A percentile compares a stretch with the other conserved stretches of the same genome.
Conservation (phyloP, 2,329 filamentous ascomycete genomes). For the Colletotrichum navitas region DNA sequence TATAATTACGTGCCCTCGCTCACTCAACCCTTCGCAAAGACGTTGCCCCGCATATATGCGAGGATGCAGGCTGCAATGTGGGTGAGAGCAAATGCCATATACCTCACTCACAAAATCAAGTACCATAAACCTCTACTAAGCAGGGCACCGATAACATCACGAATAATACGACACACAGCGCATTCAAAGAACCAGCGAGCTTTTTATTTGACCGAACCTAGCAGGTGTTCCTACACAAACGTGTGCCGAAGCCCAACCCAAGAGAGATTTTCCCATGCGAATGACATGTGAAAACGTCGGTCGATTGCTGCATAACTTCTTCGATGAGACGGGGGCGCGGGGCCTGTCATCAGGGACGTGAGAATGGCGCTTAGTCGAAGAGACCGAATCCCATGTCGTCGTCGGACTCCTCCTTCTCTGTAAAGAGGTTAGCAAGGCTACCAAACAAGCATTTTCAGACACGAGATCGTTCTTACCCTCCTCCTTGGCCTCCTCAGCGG, state of each 20-base stretch:
- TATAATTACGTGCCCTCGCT: not conserved
- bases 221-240: constrained; percentile 38
- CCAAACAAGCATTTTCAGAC: not conserved
- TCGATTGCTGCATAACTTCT: constrained; percentile 51
- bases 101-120: not conserved
- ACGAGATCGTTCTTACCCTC: constrained; percentile 79
- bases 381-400: constrained; percentile 72
- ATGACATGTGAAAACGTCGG: constrained; percentile 49
- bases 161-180: not conserved
- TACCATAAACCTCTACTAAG: fast-evolving
- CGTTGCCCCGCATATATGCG: not conserved
- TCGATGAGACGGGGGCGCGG: constrained; percentile 50
- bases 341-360: constrained; percentile 48
- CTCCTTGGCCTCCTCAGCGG: constrained; percentile 76
- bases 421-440: constrained; percentile 47
- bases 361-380: constrained; percentile 71
- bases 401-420: constrained; percentile 67
- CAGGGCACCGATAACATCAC: not conserved
- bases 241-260: constrained; percentile 41
- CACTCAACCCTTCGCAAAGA: not conserved
- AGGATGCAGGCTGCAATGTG: not conserved
- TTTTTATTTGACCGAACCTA: constrained; percentile 42
- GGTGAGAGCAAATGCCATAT: not conserved
- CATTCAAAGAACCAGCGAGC: constrained; percentile 41
- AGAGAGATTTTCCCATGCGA: constrained; percentile 49